Percentiles rank a stretch among this genome's conserved stretches.
Evolutionary conservation across 192 early-diverging fungal genomes (phyloP).

Genomic region (Mortierella hygrophila): DNA sequence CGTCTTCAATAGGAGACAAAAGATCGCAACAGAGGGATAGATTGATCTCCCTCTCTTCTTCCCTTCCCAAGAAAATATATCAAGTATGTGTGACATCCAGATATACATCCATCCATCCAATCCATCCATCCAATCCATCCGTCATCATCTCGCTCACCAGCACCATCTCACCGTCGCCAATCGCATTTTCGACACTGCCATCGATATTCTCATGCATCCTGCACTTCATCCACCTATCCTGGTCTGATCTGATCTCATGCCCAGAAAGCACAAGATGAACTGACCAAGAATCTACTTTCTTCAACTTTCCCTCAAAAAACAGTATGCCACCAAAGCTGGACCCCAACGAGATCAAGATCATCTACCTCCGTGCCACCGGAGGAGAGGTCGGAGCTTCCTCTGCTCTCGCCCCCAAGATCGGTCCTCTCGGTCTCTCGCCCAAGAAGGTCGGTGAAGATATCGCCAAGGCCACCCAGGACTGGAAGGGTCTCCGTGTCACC

Average conservation of each 20-base stretch:
- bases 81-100: constrained; percentile 18
- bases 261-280: not conserved
- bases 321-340: constrained; percentile 93
- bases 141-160: not conserved
- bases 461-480: constrained; percentile 99
- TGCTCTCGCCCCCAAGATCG: constrained; percentile 99
- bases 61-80: constrained; percentile 9
- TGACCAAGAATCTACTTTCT: not conserved
- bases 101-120: constrained; percentile 39
- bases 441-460: constrained; percentile 99
- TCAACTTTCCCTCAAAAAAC: constrained; percentile 1
- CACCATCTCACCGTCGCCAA: not conserved
- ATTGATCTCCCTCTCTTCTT: constrained; percentile 6
- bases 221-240: not conserved
- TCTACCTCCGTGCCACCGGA: constrained; percentile 97
- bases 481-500: constrained; percentile 99
- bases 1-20: not conserved
- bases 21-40: not conserved
- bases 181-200: not conserved
- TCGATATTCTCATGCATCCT: not conserved
- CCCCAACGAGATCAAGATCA: constrained; percentile 80
- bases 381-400: constrained; percentile 97
- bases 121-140: not conserved
- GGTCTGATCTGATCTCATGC: not conserved
- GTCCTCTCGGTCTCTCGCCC: constrained; percentile 99